phyloP scores from a whole-genome alignment of 176 grass and related monocot species.

The Miscanthus lutarioriparius region DNA sequence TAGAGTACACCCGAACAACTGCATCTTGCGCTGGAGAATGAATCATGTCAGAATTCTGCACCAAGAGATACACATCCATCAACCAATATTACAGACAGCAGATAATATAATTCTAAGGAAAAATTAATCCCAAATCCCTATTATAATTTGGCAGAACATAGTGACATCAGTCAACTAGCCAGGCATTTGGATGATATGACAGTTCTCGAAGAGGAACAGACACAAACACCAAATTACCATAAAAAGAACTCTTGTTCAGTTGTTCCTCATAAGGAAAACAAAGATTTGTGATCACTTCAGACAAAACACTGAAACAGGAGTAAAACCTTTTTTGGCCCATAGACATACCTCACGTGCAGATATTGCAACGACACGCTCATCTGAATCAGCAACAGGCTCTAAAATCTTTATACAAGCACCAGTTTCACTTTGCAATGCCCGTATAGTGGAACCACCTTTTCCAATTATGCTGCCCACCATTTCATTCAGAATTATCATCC shows the following conservation, averaged over 20 bases:
- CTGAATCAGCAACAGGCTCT: conserved; percentile 54
- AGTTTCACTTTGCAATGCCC: conserved; percentile 72
- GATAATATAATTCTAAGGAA: background rate
- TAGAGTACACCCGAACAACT: conserved; percentile 66
- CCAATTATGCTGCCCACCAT: conserved; percentile 74
- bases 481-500: conserved; percentile 72
- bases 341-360: conserved; percentile 69
- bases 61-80: conserved; percentile 35
- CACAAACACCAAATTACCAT: background rate
- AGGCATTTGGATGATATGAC: conserved; percentile 1
- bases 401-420: conserved; percentile 80
- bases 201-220: background rate
- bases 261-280: background rate
- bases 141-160: conserved; percentile 7
- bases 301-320: conserved; percentile 6
- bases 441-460: conserved; percentile 68
- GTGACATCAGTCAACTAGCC: background rate
- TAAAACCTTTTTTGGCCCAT: conserved; percentile 3
- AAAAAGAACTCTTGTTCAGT: background rate
- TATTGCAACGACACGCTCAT: conserved; percentile 61
- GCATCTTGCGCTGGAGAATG: conserved; percentile 79
- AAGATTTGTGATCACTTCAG: conserved; percentile 14
- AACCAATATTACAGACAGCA: conserved; percentile 4
- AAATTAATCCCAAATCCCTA: conserved; percentile 8
- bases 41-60: conserved; percentile 78